Conservation (phyloP, 257 asterid genomes). For the Dorcoceras hygrometricum region DNA sequence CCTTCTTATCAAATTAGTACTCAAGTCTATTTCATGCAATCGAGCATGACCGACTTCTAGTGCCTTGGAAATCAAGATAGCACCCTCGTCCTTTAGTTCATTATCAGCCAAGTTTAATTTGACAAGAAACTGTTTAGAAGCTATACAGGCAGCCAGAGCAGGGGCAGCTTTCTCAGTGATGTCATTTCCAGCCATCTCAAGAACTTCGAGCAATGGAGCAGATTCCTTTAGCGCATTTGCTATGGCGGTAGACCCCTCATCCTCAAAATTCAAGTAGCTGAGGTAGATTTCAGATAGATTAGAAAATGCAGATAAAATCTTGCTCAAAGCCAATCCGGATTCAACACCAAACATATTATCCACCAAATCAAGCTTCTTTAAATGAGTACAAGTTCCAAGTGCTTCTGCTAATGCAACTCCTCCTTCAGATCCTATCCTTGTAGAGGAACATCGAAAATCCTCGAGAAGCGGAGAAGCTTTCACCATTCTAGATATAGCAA, state of each 20-base stretch:
- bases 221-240: conserved; percentile 65
- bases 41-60: conserved; percentile 79
- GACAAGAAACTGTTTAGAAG: conserved; percentile 65
- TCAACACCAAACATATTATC: conserved; percentile 92
- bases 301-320: conserved; percentile 45
- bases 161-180: conserved; percentile 77
- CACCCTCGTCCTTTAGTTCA: conserved; percentile 90
- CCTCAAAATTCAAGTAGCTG: conserved; percentile 86
- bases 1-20: conserved; percentile 65
- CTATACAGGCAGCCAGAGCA: conserved; percentile 66
- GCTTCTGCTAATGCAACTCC: conserved; percentile 72
- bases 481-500: conserved; percentile 65
- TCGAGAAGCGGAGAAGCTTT: conserved; percentile 58
- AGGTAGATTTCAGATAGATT: conserved; percentile 62
- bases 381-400: conserved; percentile 48
- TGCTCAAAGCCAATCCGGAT: conserved; percentile 68
- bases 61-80: conserved; percentile 76
- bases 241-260: conserved; percentile 73
- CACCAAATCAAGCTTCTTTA: conserved; percentile 80
- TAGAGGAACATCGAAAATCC: conserved; percentile 84
- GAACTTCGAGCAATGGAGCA: conserved; percentile 63
- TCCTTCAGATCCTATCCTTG: conserved; percentile 81
- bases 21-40: conserved; percentile 76
- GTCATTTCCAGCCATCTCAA: conserved; percentile 96
- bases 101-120: conserved; percentile 72